Evolutionary conservation across 805 yeast species (phyloP), one percentile per base, ranked within the genome.

Genomic region (Diddensiella santjacobensis): DNA sequence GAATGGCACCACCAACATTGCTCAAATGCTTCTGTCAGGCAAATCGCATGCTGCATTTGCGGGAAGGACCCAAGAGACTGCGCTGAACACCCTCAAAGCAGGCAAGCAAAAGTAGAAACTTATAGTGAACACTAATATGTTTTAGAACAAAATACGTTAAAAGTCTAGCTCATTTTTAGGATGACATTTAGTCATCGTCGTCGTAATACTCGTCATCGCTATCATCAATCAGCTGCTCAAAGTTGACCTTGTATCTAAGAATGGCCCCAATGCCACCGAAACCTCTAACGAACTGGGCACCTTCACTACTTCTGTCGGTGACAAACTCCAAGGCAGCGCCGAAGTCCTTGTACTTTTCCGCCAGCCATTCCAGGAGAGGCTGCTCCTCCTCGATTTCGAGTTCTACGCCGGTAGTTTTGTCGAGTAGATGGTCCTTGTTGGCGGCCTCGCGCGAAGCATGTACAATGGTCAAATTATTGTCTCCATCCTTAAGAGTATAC

Each of bases 261-360:
- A 93, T 68, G 50, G 96, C 97, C 69, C 99, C 99, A 58, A 93
- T 80, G 73, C 99, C 99, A 84, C 99, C 99, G 65, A 93, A 93
- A 51, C 99, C 99, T 61, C 82, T 84, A 51, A 85, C 95, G 70
- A 93, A 93, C 74, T 93, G 99, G 40, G 98, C 95, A 76, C 99
- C 99, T 72, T 93, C 99, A 39, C 95, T 84, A 19, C 96, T 86
- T 72, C 88, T 83, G 73, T 93, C 98, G 44, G 97, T 87, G 58
- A 93, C 96, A 61, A 93, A 93, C 74, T 93, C 99, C 61, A 93
- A 78, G 52, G 84, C 80, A 45, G 99, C 96, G 79, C 99, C 99
- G 62, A 79, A 93, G 62, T 79, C 85, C 67, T 83, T 85, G 73
- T 93, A 93, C 71, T 89, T 87, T 73, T 91, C 99, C 43, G 99